phyloP scores from a whole-genome alignment of 2,329 filamentous ascomycete genomes.

The Pseudogymnoascus sp. region DNA sequence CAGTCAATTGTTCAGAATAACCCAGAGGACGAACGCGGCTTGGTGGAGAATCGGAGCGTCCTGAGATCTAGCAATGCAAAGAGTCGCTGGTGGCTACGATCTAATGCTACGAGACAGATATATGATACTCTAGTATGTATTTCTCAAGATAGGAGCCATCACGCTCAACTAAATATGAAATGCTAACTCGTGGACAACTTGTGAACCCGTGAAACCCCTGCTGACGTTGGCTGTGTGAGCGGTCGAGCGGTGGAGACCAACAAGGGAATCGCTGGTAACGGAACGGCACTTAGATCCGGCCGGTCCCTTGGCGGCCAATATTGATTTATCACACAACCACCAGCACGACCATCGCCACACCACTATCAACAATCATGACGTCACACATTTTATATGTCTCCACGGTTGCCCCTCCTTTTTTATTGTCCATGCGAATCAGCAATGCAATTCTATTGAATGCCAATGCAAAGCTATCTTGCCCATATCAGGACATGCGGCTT shows the following conservation, averaged over 20 bases:
- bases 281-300: background rate
- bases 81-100: background rate
- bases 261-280: background rate
- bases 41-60: background rate
- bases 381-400: background rate
- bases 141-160: background rate
- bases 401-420: conserved; percentile 1
- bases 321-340: background rate
- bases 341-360: background rate
- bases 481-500: background rate
- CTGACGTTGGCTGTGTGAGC: background rate
- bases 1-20: background rate
- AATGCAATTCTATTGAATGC: background rate
- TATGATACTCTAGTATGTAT: background rate
- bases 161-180: background rate
- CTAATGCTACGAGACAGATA: background rate
- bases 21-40: background rate
- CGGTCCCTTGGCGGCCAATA: background rate
- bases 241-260: background rate
- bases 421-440: background rate
- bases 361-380: background rate
- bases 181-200: background rate
- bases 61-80: background rate
- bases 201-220: background rate
- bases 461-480: background rate